Conservation (phyloP, 352 stramenopile species). For the Phytophthora macrochlamydospora region DNA sequence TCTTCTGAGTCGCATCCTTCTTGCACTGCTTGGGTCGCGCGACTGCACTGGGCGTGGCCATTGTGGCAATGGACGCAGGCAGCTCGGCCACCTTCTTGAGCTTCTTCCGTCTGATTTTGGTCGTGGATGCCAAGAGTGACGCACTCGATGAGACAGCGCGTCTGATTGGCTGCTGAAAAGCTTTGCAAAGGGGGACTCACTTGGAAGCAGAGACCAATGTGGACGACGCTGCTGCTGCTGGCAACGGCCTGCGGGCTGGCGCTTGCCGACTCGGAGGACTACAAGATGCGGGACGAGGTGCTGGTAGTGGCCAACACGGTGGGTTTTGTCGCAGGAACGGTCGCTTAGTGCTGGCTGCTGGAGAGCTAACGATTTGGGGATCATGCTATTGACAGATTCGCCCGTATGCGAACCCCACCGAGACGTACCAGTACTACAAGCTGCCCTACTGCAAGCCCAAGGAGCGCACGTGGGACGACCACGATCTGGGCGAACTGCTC, state of each 20-base stretch:
- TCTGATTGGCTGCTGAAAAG: neutral
- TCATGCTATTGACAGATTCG: slow-evolving; percentile 51
- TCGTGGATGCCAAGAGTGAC: too few species aligned
- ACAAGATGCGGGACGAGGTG: slow-evolving; percentile 68
- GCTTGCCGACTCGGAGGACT: slow-evolving; percentile 31
- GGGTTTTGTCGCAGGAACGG: slow-evolving; percentile 6
- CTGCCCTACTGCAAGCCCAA: slow-evolving; percentile 95
- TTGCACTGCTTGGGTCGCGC: neutral
- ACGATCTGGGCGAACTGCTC: slow-evolving; percentile 95
- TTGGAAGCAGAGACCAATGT: slow-evolving; percentile 21
- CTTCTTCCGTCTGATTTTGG: slow-evolving; percentile 5
- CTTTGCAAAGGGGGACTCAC: slow-evolving; percentile 7
- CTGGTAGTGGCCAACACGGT: slow-evolving; percentile 77
- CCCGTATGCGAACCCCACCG: slow-evolving; percentile 97
- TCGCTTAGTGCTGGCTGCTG: neutral
- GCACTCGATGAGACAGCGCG: neutral
- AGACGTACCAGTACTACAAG: slow-evolving; percentile 99
- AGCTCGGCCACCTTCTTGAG: neutral
- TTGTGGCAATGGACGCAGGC: neutral
- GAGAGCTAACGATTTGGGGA: neutral
- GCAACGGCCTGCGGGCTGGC: slow-evolving; percentile 7
- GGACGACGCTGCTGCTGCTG: slow-evolving; percentile 17
- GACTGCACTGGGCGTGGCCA: slow-evolving; percentile 20
- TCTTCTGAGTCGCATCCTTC: neutral
- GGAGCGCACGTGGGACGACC: slow-evolving; percentile 86